Percentiles rank a stretch among this genome's conserved stretches.
These are phyloP conservation scores for Russula olivacea DNA, from an alignment of 768 basidiomycete genomes.

Conservation along the genomic window DNA sequence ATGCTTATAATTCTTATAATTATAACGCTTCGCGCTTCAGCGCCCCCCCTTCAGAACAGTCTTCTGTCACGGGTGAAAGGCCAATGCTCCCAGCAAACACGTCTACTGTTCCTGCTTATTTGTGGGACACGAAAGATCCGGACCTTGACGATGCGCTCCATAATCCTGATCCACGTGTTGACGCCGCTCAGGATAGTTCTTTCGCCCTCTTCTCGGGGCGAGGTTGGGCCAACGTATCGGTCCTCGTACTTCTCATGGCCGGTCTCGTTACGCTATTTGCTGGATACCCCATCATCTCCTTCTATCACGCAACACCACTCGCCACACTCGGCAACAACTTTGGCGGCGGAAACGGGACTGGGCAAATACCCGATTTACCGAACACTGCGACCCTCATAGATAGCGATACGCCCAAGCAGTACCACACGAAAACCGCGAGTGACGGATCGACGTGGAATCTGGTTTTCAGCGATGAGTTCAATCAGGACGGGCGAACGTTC, in stretches of 20 bases:
- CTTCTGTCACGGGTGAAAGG: conserved; percentile 37
- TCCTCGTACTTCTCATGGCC: conserved; percentile 59
- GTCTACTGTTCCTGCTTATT: conserved; percentile 60
- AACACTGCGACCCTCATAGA: conserved; percentile 71
- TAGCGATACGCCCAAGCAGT: conserved; percentile 58
- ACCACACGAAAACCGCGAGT: conserved; percentile 50
- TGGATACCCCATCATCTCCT: conserved; percentile 78
- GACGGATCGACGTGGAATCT: conserved; percentile 79
- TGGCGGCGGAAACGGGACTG: conserved; percentile 82
- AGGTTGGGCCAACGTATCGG: conserved; percentile 77
- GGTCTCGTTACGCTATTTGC: conserved; percentile 77
- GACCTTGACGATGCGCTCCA: conserved; percentile 89
- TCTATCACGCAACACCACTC: conserved; percentile 34
- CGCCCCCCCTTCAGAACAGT: conserved; percentile 44
- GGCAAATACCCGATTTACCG: conserved; percentile 77
- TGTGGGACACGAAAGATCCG: conserved; percentile 76
- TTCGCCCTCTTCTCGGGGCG: conserved; percentile 74
- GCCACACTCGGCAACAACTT: conserved; percentile 59
- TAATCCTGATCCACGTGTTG: conserved; percentile 75
- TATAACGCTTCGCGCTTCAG: conserved; percentile 46
- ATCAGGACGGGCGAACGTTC: conserved; percentile 64
- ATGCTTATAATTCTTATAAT: conserved; percentile 35
- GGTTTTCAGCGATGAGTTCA: conserved; percentile 87
- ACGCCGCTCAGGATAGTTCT: conserved; percentile 49
- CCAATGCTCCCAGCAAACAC: conserved; percentile 41